A percentile compares a stretch with the other conserved stretches of the same genome.
Conservation (phyloP, 805 yeast species). For the Starmerella roubikii region DNA sequence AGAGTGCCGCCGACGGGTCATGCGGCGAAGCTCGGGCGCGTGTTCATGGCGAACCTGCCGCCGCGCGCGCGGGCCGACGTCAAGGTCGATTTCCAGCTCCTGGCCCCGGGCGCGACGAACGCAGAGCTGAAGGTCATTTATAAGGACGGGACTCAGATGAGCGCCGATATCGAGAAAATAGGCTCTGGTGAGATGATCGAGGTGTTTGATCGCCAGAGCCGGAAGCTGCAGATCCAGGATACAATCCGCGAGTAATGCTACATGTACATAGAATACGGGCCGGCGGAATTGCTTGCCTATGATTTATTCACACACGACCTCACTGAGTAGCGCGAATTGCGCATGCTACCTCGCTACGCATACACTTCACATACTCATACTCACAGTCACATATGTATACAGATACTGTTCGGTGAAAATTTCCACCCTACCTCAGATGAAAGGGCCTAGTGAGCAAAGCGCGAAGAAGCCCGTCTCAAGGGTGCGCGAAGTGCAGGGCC, state of each 20-base stretch:
- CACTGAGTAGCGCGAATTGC: too few species aligned
- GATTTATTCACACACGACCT: too few species aligned
- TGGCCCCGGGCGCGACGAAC: constrained; percentile 33
- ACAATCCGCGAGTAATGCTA: constrained; percentile 17
- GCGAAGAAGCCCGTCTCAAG: constrained; percentile 57
- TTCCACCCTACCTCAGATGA: constrained; percentile 36
- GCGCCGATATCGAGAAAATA: constrained; percentile 48
- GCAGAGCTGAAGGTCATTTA: constrained; percentile 65
- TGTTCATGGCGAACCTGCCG: constrained; percentile 68
- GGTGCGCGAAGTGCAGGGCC: constrained; percentile 51
- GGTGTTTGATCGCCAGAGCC: constrained; percentile 66
- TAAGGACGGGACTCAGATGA: constrained; percentile 62
- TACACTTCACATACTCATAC: background rate
- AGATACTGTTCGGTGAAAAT: too few species aligned
- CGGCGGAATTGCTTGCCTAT: too few species aligned
- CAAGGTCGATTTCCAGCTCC: constrained; percentile 49
- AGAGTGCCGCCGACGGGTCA: constrained; percentile 33
- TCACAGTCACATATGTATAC: too few species aligned
- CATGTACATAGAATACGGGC: too few species aligned
- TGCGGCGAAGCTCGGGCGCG: constrained; percentile 60
- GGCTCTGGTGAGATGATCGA: constrained; percentile 50
- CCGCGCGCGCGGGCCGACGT: constrained; percentile 52
- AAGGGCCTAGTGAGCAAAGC: constrained; percentile 76
- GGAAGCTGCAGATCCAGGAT: constrained; percentile 62
- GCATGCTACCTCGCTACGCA: too few species aligned